phyloP scores from a whole-genome alignment of 345 rosid genomes.

The Brassica nigra region DNA sequence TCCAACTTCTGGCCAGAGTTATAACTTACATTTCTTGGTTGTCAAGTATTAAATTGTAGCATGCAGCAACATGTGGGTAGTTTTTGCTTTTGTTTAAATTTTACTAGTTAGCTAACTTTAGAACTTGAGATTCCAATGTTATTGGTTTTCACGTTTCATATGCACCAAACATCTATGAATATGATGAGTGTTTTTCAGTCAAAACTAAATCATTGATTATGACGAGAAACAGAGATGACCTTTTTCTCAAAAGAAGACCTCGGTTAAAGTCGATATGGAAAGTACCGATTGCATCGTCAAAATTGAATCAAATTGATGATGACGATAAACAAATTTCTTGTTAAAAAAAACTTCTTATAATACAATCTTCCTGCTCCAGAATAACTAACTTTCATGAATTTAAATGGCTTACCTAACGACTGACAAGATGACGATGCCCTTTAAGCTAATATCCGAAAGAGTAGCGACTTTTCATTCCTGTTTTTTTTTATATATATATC shows the following conservation, averaged over 20 bases:
- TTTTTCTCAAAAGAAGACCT: neutral
- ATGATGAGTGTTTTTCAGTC: neutral
- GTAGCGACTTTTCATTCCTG: neutral
- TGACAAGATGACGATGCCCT: conserved; percentile 12
- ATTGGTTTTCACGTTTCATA: neutral
- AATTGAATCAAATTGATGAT: too few species aligned
- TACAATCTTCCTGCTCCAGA: neutral
- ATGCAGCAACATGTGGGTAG: conserved; percentile 26
- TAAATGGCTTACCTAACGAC: conserved; percentile 28
- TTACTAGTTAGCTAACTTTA: neutral
- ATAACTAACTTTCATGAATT: neutral
- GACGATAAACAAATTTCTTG: neutral
- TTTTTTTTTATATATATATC: neutral
- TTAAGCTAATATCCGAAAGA: neutral
- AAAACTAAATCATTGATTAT: neutral
- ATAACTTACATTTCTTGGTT: neutral
- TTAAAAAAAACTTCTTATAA: neutral
- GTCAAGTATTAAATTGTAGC: conserved; percentile 24
- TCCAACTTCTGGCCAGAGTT: conserved; percentile 5
- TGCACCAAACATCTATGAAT: neutral
- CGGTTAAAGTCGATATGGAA: neutral
- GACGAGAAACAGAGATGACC: neutral
- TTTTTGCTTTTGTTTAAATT: conserved; percentile 1
- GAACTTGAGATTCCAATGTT: neutral
- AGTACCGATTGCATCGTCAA: neutral